Percentiles rank a stretch among this genome's conserved stretches.
Evolutionary conservation across 2,329 filamentous ascomycete genomes (phyloP).

Genomic region (Fusarium heterosporum): DNA sequence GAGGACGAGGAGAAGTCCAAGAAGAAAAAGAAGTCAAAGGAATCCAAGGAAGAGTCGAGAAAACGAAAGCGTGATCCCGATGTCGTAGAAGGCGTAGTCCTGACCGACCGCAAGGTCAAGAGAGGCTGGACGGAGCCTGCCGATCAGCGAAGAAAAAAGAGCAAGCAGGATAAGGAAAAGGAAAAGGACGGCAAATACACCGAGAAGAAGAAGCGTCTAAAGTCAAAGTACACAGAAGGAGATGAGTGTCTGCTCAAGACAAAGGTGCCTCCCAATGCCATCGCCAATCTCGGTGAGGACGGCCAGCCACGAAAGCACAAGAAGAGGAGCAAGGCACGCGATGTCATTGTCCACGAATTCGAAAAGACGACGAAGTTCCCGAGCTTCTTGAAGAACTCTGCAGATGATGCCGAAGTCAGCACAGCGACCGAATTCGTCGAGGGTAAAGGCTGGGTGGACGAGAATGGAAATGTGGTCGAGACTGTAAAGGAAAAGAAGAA

Average conservation of each 20-base stretch:
- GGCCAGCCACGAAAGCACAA: conserved; percentile 67
- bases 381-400: conserved; percentile 75
- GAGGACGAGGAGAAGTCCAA: conserved; percentile 47
- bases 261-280: conserved; percentile 67
- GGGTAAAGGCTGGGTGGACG: conserved; percentile 89
- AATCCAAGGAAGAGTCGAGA: conserved; percentile 52
- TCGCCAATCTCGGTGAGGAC: conserved; percentile 57
- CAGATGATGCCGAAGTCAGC: conserved; percentile 47
- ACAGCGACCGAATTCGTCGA: conserved; percentile 75
- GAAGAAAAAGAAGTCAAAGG: conserved; percentile 52
- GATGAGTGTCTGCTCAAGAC: conserved; percentile 89
- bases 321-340: conserved; percentile 61
- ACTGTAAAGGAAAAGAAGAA: conserved; percentile 55
- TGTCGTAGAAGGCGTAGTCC: conserved; percentile 73
- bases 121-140: conserved; percentile 85
- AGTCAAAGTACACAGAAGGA: conserved; percentile 83
- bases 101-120: conserved; percentile 84
- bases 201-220: conserved; percentile 68
- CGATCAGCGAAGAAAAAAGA: conserved; percentile 61
- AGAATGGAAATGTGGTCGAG: conserved; percentile 80
- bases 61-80: conserved; percentile 66
- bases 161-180: conserved; percentile 59
- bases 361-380: conserved; percentile 85
- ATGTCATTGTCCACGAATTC: conserved; percentile 88
- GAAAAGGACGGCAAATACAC: conserved; percentile 64